Evolutionary conservation across 73 alveolate species (phyloP), one percentile per base, ranked within the genome.

Genomic region (Paramecium primaurelia): DNA sequence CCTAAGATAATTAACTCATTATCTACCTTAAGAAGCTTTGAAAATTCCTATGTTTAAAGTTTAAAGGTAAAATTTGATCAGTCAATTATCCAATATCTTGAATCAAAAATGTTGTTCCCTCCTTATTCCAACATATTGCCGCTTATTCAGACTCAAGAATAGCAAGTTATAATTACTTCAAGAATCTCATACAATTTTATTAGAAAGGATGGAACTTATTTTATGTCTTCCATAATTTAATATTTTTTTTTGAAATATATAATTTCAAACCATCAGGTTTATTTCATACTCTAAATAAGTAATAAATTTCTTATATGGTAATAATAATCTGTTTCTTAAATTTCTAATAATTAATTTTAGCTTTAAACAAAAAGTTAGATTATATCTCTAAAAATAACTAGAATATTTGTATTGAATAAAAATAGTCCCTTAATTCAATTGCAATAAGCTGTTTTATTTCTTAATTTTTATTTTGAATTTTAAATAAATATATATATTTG

Each of bases 11-110:
- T 40, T 5, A 22, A 9, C 12, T 10, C 28, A 44, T 10, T 6
- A 3, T n/a, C 34, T 45, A 80, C 91, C 91, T 80, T 10, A 80
- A 80, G 16, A 80, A 80, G 28, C 91, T 80, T 47, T 80, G 16
- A 18, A 45, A 80, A 26, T 80, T 80, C 0, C 45, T 6, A 80
- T 80, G 91, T 25, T 80, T 80, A 18, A 80, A 80, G 34, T 80
- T 45, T 20, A 25, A 16, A 1, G 91, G 91, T 16, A 80, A 18
- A 32, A 80, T 80, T 44, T 40, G 25, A 14, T 40, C 58, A 6
- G 73, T 25, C 30, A 80, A 80, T 16, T 45, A 26, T 14, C 4
- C 30, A 14, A 47, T 54, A 47, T 80, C 75, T 47, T 38, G 20
- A 54, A 80, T 80, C 91, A 45, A 10, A 49, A 80, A 44, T 18